Percentiles rank a stretch among this genome's conserved stretches.
Evolutionary conservation across 805 yeast genomes (phyloP).

Genomic region (Metschnikowia dekortorum): DNA sequence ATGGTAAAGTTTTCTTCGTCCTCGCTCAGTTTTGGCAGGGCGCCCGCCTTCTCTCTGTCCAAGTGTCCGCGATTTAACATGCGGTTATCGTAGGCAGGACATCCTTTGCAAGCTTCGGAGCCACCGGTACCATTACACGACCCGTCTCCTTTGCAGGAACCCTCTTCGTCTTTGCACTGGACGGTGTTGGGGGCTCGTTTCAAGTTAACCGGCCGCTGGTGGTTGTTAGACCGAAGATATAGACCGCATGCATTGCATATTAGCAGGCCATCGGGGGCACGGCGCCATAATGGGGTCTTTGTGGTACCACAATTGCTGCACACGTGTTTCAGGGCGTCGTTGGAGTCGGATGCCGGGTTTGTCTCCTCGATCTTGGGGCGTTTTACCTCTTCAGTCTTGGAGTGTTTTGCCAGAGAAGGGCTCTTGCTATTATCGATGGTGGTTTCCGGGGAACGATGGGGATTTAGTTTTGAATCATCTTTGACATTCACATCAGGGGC

Average conservation of each 20-base stretch:
- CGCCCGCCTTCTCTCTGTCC: not conserved
- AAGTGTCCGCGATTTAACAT: constrained; percentile 26
- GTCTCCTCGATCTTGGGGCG: not conserved
- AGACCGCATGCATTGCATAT: constrained; percentile 61
- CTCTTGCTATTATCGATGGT: not conserved
- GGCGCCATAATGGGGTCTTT: constrained; percentile 56
- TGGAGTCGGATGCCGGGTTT: not conserved
- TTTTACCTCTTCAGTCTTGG: not conserved
- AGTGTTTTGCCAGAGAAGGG: not conserved
- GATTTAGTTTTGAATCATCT: not conserved
- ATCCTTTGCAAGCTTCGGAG: constrained; percentile 69
- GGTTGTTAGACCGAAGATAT: constrained; percentile 54
- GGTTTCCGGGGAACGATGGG: not conserved
- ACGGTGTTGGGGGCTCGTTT: constrained; percentile 54
- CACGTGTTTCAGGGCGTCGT: constrained; percentile 5
- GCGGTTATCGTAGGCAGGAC: constrained; percentile 80
- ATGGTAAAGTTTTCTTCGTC: constrained; percentile 49
- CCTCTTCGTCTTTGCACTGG: constrained; percentile 40
- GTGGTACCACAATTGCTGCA: constrained; percentile 55
- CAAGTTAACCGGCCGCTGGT: constrained; percentile 62
- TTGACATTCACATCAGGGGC: not conserved
- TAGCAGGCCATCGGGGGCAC: constrained; percentile 53
- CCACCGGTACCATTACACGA: constrained; percentile 89
- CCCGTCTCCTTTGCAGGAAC: constrained; percentile 72
- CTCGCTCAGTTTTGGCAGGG: constrained; percentile 8